These are phyloP conservation scores for Aspergillus luchuensis DNA, from an alignment of 2,329 filamentous ascomycete species.

Conservation along the genomic window DNA sequence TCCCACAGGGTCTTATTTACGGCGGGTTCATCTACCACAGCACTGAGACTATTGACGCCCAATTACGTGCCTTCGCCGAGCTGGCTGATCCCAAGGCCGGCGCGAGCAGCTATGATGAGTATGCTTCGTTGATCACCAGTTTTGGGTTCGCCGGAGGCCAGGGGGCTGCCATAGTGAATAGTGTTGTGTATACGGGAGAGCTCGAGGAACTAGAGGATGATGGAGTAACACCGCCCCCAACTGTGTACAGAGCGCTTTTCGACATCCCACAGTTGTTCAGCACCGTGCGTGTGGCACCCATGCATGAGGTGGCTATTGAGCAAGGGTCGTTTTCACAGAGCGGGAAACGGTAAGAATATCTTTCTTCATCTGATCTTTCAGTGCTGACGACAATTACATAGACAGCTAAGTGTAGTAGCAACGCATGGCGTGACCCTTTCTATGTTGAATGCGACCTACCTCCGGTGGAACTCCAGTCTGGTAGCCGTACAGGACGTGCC, in stretches of 20 bases:
- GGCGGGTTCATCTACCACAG: constrained; percentile 38
- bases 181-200: background rate
- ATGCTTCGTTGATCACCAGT: background rate
- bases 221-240: too few species aligned
- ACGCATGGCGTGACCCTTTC: constrained; percentile 1
- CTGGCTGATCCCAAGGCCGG: background rate
- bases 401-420: too few species aligned
- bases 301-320: background rate
- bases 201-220: background rate
- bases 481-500: background rate
- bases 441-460: constrained; percentile 23
- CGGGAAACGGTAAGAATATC: background rate
- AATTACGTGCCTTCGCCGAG: background rate
- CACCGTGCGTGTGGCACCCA: background rate
- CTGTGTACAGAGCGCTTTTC: too few species aligned
- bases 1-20: constrained; percentile 35
- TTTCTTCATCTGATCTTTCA: too few species aligned
- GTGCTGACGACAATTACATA: too few species aligned
- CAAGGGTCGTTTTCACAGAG: background rate
- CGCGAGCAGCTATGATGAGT: background rate
- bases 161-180: background rate
- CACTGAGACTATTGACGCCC: constrained; percentile 16
- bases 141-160: background rate
- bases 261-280: background rate
- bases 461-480: constrained; percentile 6